phyloP scores from a whole-genome alignment of 331 rosid genomes.

The Phaseolus coccineus region DNA sequence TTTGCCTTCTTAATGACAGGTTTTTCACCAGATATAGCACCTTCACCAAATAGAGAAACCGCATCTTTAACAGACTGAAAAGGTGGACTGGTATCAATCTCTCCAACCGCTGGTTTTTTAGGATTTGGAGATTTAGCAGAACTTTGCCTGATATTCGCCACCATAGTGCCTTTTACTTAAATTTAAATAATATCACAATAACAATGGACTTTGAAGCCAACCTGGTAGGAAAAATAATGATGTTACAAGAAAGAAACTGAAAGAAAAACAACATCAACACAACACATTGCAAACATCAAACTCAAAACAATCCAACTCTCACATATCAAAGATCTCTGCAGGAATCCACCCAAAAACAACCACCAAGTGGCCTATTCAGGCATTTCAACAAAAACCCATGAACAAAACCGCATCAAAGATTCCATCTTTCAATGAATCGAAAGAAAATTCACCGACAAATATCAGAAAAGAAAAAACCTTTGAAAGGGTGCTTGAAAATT shows the following conservation, averaged over 20 bases:
- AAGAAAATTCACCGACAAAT: slow-evolving; percentile 12
- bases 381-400: slow-evolving; percentile 45
- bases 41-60: slow-evolving; percentile 86
- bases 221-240: slow-evolving; percentile 19
- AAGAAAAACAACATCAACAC: slow-evolving; percentile 19
- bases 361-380: slow-evolving; percentile 41
- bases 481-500: not conserved
- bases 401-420: slow-evolving; percentile 35
- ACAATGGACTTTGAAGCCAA: slow-evolving; percentile 23
- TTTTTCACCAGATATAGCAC: slow-evolving; percentile 87
- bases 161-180: slow-evolving; percentile 60
- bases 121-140: slow-evolving; percentile 66
- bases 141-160: slow-evolving; percentile 63
- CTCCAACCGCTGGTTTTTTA: slow-evolving; percentile 79
- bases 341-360: slow-evolving; percentile 9
- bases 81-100: slow-evolving; percentile 97
- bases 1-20: slow-evolving; percentile 69
- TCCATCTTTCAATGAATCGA: slow-evolving; percentile 29
- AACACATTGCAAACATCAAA: slow-evolving; percentile 29
- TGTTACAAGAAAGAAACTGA: slow-evolving; percentile 22
- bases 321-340: slow-evolving; percentile 32
- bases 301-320: slow-evolving; percentile 11
- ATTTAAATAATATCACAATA: not conserved
- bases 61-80: slow-evolving; percentile 99
- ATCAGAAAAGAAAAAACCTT: not conserved